Base-by-base conservation (phyloP, 305 asterid species). In the Coffea humblotiana region DNA sequence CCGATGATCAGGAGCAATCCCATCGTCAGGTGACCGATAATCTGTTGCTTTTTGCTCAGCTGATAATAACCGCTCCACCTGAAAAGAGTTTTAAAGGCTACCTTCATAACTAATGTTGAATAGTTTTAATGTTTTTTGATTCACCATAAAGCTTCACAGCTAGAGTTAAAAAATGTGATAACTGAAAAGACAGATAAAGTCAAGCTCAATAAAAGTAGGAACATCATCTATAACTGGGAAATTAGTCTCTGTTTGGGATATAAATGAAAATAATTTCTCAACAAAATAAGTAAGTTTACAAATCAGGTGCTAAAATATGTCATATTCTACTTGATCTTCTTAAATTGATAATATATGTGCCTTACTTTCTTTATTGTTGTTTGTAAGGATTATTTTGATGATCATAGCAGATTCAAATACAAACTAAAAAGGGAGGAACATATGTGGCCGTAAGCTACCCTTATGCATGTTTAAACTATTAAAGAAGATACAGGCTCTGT, bases 1-100 rank as follows among this genome's bases (percentile, higher is more conserved):
- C 78, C 98, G 91, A 85, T 94, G 98, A 87, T 94, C 98, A 79
- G 99, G 97, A 90, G 81, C 89, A 81, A 92, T 83, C 81, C 97
- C 92, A 85, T 96, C 99, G 85, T 96, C 99, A 83, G 98, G 95
- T 43, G 98, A 90, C 64, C 91, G 87, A 85, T 90, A 96, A 83
- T 96, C 99, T 72, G 97, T 90, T 74, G 92, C 89, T 84, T 94
- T 96, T 79, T 96, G 99, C 83, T 96, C 98, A 83, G 98, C 97
- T 81, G 98, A 92, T 74, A 94, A 91, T 84, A 94, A 83, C 23
- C 98, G 87, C 84, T 96, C 99, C 87, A 92, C 99, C 98, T 92
- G 84, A 65, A 49, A 82, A 85, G 64, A 90, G 51, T 74, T 74
- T 82, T 68, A 77, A 65, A 60, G 74, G 54, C 71, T 18, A 37